phyloP scores from a whole-genome alignment of 805 yeast genomes.

The Candida maltosa region DNA sequence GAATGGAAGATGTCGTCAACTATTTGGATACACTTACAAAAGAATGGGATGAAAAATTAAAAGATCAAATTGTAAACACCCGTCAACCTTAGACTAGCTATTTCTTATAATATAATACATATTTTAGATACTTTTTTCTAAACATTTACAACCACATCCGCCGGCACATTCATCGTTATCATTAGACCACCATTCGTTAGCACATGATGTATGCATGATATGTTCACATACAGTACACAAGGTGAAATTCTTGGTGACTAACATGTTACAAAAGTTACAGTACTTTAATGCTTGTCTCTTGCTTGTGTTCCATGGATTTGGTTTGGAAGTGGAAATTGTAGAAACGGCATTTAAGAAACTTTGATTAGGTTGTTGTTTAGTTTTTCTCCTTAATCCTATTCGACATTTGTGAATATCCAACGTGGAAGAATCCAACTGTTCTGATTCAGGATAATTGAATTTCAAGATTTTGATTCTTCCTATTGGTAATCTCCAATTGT shows the following conservation, averaged over 20 bases:
- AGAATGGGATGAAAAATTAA: slow-evolving; percentile 75
- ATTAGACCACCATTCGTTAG: slow-evolving; percentile 71
- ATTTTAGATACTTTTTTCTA: slow-evolving; percentile 22
- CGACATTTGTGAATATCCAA: slow-evolving; percentile 28
- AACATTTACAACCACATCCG: slow-evolving; percentile 82
- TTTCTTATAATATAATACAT: background rate
- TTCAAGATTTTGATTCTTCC: slow-evolving; percentile 76
- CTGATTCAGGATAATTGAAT: slow-evolving; percentile 46
- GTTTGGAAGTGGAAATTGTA: slow-evolving; percentile 14
- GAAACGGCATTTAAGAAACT: slow-evolving; percentile 22
- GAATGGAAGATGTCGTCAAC: slow-evolving; percentile 61
- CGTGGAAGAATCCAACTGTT: slow-evolving; percentile 11
- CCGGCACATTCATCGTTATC: slow-evolving; percentile 57
- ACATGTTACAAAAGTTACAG: slow-evolving; percentile 67
- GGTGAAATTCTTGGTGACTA: slow-evolving; percentile 57
- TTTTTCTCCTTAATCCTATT: slow-evolving; percentile 25
- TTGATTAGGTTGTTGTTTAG: slow-evolving; percentile 15
- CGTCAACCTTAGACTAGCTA: slow-evolving; percentile 19
- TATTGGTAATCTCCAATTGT: slow-evolving; percentile 81
- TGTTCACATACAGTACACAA: slow-evolving; percentile 78
- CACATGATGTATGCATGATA: slow-evolving; percentile 74
- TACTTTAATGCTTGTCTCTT: slow-evolving; percentile 27
- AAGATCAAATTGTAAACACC: slow-evolving; percentile 66
- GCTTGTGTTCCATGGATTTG: slow-evolving; percentile 30
- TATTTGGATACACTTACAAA: slow-evolving; percentile 54